phyloP scores from a whole-genome alignment of 345 rosid genomes.

The Mercurialis annua region DNA sequence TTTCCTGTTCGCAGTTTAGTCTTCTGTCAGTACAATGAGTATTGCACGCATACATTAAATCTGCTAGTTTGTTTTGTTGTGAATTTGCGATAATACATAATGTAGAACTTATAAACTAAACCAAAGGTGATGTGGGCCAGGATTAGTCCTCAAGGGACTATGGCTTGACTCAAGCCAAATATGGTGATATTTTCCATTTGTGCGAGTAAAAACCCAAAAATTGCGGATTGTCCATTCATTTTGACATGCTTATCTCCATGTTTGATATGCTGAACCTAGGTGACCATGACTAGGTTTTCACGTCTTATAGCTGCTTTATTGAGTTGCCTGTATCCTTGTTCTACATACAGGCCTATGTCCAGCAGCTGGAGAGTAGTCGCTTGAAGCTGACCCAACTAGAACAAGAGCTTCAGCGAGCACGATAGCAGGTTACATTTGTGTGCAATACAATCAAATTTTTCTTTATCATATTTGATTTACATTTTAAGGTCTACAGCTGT shows the following conservation, averaged over 20 bases:
- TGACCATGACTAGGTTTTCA: background rate
- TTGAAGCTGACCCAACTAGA: slow-evolving; percentile 94
- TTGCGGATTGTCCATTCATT: background rate
- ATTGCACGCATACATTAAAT: background rate
- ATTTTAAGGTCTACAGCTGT: background rate
- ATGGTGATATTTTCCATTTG: background rate
- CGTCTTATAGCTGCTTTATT: background rate
- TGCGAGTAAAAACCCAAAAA: background rate
- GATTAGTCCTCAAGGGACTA: background rate
- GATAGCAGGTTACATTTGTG: slow-evolving; percentile 71
- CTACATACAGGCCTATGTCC: slow-evolving; percentile 77
- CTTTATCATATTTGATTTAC: background rate
- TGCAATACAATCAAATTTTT: background rate
- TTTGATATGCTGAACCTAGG: background rate
- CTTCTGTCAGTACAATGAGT: background rate
- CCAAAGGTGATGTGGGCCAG: background rate
- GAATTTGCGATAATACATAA: background rate
- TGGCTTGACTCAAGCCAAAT: background rate
- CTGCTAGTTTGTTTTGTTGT: background rate
- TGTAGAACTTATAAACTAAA: background rate
- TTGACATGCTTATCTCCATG: background rate
- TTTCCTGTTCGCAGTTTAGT: background rate
- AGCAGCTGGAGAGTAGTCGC: slow-evolving; percentile 95
- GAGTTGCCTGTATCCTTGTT: slow-evolving; percentile 13
- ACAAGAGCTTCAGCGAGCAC: slow-evolving; percentile 97